phyloP scores from a whole-genome alignment of 148 eudicot genomes.

The Diospyros lotus region DNA sequence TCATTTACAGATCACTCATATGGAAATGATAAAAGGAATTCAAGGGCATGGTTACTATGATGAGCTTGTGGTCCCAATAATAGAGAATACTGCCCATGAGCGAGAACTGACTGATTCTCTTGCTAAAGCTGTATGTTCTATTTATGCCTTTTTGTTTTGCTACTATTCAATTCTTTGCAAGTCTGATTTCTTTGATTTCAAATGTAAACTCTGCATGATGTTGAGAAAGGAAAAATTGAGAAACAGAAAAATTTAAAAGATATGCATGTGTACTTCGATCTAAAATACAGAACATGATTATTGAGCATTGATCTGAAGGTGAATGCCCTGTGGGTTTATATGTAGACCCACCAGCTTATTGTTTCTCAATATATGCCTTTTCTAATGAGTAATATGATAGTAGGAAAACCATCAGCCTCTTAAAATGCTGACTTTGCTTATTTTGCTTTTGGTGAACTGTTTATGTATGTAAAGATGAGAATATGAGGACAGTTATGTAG shows the following conservation, averaged over 20 bases:
- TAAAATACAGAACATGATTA: background rate
- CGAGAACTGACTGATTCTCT: conserved; percentile 91
- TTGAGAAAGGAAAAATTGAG: background rate
- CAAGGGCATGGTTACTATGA: conserved; percentile 98
- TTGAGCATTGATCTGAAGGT: background rate
- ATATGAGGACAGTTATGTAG: background rate
- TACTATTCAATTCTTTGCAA: background rate
- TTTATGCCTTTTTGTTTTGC: background rate
- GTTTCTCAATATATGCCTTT: too few relatives aligned
- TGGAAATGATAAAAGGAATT: conserved; percentile 99
- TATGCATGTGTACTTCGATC: background rate
- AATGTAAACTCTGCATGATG: background rate
- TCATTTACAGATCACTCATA: conserved; percentile 77
- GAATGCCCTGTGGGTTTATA: background rate
- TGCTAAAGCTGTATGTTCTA: conserved; percentile 76
- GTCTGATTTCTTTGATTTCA: background rate
- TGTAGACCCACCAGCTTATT: too few relatives aligned
- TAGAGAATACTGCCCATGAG: conserved; percentile 93
- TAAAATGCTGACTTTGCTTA: background rate
- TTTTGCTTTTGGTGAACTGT: background rate
- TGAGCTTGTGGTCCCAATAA: conserved; percentile 94
- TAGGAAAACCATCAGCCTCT: background rate
- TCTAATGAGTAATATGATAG: too few relatives aligned
- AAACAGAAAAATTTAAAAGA: background rate
- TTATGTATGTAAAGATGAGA: background rate